A percentile compares a stretch with the other conserved stretches of the same genome.
Evolutionary conservation across 164 flowering plant species (phyloP).

Genomic region (Protea cynaroides): DNA sequence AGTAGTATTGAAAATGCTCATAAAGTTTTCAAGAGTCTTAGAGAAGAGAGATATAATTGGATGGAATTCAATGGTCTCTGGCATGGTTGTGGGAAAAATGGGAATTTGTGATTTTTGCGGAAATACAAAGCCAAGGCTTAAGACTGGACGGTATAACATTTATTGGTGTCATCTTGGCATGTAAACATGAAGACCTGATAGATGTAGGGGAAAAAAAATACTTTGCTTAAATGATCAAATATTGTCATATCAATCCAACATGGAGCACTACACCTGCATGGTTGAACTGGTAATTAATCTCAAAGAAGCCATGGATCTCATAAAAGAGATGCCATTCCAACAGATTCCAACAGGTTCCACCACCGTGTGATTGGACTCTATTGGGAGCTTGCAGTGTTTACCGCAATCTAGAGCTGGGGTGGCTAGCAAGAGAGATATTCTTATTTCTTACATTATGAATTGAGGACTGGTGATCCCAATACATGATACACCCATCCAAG

Average conservation of each 20-base stretch:
- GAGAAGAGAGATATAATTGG: constrained; percentile 70
- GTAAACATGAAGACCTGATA: constrained; percentile 79
- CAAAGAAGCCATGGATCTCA: constrained; percentile 53
- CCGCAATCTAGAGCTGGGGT: constrained; percentile 53
- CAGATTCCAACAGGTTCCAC: constrained; percentile 59
- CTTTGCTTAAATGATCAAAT: constrained; percentile 55
- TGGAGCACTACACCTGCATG: constrained; percentile 91
- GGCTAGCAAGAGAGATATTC: too few relatives aligned
- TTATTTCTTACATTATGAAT: too few relatives aligned
- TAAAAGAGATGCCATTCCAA: constrained; percentile 67
- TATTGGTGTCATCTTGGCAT: constrained; percentile 77
- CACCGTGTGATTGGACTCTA: constrained; percentile 65
- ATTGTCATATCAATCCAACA: constrained; percentile 52
- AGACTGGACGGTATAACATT: constrained; percentile 73
- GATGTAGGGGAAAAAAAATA: constrained; percentile 66
- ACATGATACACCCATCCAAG: too few relatives aligned
- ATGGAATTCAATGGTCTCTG: constrained; percentile 94
- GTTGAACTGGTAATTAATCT: constrained; percentile 83
- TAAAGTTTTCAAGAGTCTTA: constrained; percentile 61
- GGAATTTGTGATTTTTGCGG: constrained; percentile 60
- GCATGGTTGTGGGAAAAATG: constrained; percentile 68
- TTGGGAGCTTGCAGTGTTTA: constrained; percentile 76
- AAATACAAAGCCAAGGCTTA: constrained; percentile 41
- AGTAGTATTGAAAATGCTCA: constrained; percentile 71
- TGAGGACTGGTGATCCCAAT: too few relatives aligned